Evolutionary conservation across 2,329 filamentous ascomycete species (phyloP).

Genomic region (Colletotrichum theobromicola): DNA sequence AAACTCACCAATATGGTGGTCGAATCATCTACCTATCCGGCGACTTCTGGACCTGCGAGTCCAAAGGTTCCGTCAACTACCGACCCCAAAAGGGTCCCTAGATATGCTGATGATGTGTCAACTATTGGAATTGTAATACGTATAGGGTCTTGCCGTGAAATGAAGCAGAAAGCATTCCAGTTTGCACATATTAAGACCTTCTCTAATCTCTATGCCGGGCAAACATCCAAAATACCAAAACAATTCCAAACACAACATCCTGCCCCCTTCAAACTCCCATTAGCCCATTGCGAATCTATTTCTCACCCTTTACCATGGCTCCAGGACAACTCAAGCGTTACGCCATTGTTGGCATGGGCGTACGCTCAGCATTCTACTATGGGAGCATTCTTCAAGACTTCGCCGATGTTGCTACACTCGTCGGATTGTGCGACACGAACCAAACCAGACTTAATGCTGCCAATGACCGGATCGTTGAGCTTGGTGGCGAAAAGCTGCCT

Average conservation of each 20-base stretch:
- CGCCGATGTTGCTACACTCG: slow-evolving; percentile 39
- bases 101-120: not conserved
- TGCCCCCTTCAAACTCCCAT: not conserved
- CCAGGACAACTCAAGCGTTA: slow-evolving; percentile 28
- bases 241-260: not conserved
- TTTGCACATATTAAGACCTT: not conserved
- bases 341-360: slow-evolving; percentile 47
- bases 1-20: not conserved
- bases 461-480: slow-evolving; percentile 37
- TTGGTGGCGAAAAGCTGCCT: slow-evolving; percentile 40
- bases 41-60: not conserved
- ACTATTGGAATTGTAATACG: not conserved
- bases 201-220: not conserved
- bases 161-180: no score
- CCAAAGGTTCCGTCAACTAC: not conserved
- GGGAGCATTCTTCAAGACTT: slow-evolving; percentile 46
- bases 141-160: not conserved
- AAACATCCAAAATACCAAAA: not conserved
- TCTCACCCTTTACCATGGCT: not conserved
- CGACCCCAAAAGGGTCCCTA: not conserved
- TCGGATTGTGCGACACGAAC: slow-evolving; percentile 51
- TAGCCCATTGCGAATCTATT: not conserved
- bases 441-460: slow-evolving; percentile 49
- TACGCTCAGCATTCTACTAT: slow-evolving; percentile 50
- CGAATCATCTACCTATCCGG: not conserved